A percentile compares a stretch with the other conserved stretches of the same genome.
phyloP scores from a whole-genome alignment of 139 green algal species.

The Closterium sp. region DNA sequence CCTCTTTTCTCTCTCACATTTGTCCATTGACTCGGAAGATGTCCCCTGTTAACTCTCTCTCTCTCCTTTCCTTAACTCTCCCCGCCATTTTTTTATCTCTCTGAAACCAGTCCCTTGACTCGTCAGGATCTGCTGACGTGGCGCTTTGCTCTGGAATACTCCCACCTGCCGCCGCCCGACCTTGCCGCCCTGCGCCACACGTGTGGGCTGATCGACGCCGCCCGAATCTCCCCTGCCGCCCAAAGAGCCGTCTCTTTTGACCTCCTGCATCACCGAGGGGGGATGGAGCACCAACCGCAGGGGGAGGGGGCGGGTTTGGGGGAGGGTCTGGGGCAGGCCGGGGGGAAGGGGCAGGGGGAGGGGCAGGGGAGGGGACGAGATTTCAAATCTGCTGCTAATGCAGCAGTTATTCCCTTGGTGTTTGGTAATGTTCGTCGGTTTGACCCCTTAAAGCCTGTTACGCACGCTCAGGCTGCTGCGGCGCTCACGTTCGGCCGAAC shows the following conservation, averaged over 20 bases:
- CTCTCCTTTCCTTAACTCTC: too few relatives aligned
- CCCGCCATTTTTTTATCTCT: too few relatives aligned
- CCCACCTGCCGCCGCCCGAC: neutral
- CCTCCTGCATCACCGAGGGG: neutral
- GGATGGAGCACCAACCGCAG: neutral
- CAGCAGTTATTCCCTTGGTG: neutral
- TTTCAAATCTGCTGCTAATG: neutral
- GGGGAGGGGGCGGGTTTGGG: neutral
- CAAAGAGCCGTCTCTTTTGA: neutral
- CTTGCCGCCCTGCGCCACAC: neutral
- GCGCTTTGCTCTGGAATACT: neutral
- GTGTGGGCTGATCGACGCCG: neutral
- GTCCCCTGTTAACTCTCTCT: neutral
- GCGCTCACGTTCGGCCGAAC: neutral
- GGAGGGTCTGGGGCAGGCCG: neutral
- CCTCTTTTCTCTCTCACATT: too few relatives aligned
- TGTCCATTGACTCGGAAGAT: too few relatives aligned
- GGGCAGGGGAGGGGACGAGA: neutral
- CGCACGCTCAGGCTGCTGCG: neutral
- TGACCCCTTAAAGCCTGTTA: neutral
- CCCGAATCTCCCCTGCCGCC: neutral
- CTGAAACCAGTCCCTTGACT: neutral
- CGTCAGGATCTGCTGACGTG: neutral
- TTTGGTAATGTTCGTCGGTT: neutral
- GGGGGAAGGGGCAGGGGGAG: neutral